Conservation (phyloP, 75 land plant genomes). For the Pseudotsuga menziesii region DNA sequence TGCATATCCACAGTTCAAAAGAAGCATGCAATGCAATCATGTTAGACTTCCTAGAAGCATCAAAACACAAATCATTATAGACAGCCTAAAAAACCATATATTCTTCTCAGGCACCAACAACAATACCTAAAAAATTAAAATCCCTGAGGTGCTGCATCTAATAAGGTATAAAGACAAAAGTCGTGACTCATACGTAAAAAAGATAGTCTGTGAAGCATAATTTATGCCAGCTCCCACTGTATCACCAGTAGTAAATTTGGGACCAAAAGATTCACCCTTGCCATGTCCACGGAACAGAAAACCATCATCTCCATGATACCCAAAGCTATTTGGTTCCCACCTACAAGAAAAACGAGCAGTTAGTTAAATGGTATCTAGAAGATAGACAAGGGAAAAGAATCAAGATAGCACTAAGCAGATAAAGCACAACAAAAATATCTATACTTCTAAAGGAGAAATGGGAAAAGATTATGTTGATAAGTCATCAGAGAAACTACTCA, state of each 20-base stretch:
- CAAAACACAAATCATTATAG: neutral
- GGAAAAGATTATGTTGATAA: neutral
- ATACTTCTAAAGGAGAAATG: neutral
- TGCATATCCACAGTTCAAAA: conserved; percentile 16
- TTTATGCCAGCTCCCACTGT: conserved; percentile 62
- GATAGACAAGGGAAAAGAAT: neutral
- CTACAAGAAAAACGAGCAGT: neutral
- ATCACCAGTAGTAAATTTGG: conserved; percentile 9
- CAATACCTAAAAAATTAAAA: neutral
- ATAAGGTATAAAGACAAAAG: neutral
- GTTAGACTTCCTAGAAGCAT: neutral
- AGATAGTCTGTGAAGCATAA: conserved; percentile 85
- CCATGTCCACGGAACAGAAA: neutral
- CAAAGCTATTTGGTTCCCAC: conserved; percentile 5
- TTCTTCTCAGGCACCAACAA: neutral
- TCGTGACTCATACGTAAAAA: conserved; percentile 99
- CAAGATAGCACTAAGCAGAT: neutral
- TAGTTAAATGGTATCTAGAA: neutral
- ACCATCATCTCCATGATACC: conserved; percentile 14
- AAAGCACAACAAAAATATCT: neutral
- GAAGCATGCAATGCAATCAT: neutral
- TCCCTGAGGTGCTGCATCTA: neutral
- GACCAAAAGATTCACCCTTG: neutral
- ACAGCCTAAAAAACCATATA: neutral
- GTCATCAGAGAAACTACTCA: neutral